Percentiles rank a stretch among this genome's conserved stretches.
phyloP scores from a whole-genome alignment of 495 filamentous ascomycete species.

The Aspergillus hancockii region DNA sequence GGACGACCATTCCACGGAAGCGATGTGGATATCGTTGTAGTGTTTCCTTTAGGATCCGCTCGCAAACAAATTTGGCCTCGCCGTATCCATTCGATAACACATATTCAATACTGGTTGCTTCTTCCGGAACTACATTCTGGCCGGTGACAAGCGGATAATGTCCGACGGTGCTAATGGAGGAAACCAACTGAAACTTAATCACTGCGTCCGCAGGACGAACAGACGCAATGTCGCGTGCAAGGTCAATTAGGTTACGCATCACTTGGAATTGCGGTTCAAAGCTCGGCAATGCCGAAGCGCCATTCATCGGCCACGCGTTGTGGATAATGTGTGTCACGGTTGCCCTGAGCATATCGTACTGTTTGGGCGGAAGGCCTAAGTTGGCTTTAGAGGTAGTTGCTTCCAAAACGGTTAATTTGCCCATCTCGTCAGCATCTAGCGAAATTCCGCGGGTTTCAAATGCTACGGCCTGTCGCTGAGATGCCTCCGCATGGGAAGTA shows the following conservation, averaged over 20 bases:
- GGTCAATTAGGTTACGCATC: slow-evolving; percentile 48
- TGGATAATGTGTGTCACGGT: slow-evolving; percentile 58
- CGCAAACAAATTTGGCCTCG: slow-evolving; percentile 54
- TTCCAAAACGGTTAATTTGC: slow-evolving; percentile 31
- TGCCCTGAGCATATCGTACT: slow-evolving; percentile 39
- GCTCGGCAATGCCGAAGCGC: slow-evolving; percentile 37
- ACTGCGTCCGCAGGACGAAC: slow-evolving; percentile 21
- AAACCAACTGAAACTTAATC: slow-evolving; percentile 54
- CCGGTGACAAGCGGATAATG: slow-evolving; percentile 33
- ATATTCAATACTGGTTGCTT: slow-evolving; percentile 26
- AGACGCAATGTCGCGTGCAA: slow-evolving; percentile 37
- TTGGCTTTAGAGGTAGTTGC: slow-evolving; percentile 44
- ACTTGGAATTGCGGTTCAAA: slow-evolving; percentile 53
- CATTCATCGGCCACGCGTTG: slow-evolving; percentile 61
- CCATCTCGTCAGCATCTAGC: slow-evolving; percentile 21
- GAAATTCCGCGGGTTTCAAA: slow-evolving; percentile 35
- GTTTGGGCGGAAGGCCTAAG: slow-evolving; percentile 44
- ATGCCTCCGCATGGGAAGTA: background rate
- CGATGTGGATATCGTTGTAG: slow-evolving; percentile 41
- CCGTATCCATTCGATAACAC: slow-evolving; percentile 49
- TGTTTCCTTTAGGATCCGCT: slow-evolving; percentile 51
- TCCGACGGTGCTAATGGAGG: slow-evolving; percentile 54
- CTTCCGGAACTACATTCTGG: slow-evolving; percentile 29
- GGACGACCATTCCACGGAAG: slow-evolving; percentile 46
- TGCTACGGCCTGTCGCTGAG: slow-evolving; percentile 37